Evolutionary conservation across 805 yeast species (phyloP).

Genomic region (Saccharomycopsis schoenii): DNA sequence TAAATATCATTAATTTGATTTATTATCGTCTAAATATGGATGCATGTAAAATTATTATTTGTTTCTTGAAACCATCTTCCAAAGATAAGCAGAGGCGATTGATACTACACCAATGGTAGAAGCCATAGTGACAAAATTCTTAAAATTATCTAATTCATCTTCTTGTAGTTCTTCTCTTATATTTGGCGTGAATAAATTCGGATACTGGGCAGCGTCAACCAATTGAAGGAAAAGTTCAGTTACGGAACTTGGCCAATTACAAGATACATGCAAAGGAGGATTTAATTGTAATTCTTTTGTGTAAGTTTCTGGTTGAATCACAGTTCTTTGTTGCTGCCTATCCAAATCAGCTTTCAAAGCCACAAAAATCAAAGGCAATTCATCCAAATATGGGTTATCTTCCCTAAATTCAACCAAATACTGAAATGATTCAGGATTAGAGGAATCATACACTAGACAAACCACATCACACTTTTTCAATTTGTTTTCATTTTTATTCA

Average conservation of each 20-base stretch:
- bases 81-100: slow-evolving; percentile 52
- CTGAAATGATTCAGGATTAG: slow-evolving; percentile 92
- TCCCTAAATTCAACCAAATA: slow-evolving; percentile 62
- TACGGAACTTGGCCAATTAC: slow-evolving; percentile 80
- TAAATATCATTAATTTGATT: neutral
- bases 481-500: slow-evolving; percentile 51
- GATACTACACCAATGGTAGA: slow-evolving; percentile 63
- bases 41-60: neutral
- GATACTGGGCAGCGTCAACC: slow-evolving; percentile 79
- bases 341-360: slow-evolving; percentile 94
- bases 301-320: slow-evolving; percentile 78
- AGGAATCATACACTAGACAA: slow-evolving; percentile 84
- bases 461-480: slow-evolving; percentile 84
- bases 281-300: slow-evolving; percentile 45
- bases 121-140: slow-evolving; percentile 50
- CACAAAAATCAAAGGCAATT: slow-evolving; percentile 75
- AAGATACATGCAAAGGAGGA: slow-evolving; percentile 82
- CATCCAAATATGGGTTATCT: slow-evolving; percentile 45
- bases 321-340: slow-evolving; percentile 86
- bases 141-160: slow-evolving; percentile 33
- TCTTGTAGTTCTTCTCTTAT: slow-evolving; percentile 53
- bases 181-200: slow-evolving; percentile 71
- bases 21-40: no score
- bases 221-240: slow-evolving; percentile 78
- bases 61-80: slow-evolving; percentile 31